Conservation (phyloP, 176 grass and related monocot genomes). For the Melocanna baccifera region DNA sequence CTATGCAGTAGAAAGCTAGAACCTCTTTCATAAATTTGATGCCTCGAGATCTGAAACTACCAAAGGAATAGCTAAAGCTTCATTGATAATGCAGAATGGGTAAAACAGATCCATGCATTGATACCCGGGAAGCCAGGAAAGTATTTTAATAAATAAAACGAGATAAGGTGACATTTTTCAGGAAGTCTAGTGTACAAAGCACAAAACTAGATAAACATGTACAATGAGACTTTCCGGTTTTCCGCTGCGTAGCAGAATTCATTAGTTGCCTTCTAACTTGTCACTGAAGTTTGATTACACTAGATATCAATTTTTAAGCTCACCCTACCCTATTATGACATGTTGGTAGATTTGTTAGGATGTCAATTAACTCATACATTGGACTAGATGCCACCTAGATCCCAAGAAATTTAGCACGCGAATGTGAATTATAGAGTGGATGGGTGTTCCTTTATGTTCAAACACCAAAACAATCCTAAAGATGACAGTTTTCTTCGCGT, state of each 20-base stretch:
- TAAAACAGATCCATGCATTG: slow-evolving; percentile 11
- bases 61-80: slow-evolving; percentile 5
- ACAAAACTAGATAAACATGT: slow-evolving; percentile 1
- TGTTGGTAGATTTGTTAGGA: not conserved
- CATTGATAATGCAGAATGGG: not conserved
- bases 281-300: slow-evolving; percentile 7
- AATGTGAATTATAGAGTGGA: not conserved
- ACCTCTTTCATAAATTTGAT: not conserved
- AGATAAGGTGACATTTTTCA: not conserved
- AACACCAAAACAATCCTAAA: not conserved
- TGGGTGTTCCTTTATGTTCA: not conserved
- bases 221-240: not conserved
- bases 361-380: not conserved
- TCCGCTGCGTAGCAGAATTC: not conserved
- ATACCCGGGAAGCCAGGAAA: not conserved
- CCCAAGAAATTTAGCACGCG: not conserved
- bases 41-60: not conserved
- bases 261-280: not conserved
- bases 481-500: not conserved
- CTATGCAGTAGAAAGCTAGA: slow-evolving; percentile 23
- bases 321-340: not conserved
- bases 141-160: not conserved
- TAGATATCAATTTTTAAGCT: not conserved
- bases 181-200: not conserved
- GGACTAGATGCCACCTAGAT: not conserved